Base-by-base conservation (phyloP, 768 basidiomycete species). In the Lactifluus echinatus region DNA sequence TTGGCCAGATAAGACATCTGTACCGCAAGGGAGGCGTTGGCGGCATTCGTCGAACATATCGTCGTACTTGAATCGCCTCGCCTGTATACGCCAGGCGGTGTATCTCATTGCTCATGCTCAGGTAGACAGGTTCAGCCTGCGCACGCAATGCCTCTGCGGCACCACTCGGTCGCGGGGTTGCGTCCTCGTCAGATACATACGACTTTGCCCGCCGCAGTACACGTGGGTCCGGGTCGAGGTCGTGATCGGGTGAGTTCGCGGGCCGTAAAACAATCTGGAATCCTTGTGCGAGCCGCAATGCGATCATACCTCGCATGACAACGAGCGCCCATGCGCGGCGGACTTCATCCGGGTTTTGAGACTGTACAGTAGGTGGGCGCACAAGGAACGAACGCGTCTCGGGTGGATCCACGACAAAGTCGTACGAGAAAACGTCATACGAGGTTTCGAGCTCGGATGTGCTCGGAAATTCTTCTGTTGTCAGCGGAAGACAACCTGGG, bases 71-170 rank as follows among this genome's bases (percentile, higher is more conserved):
- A 58, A 98, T 89, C 15, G 83, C 79, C 64, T 93, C 88, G n/a
- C 89, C 89, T 44, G 86, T 89, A 65, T 93, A 98, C 40, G 87
- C 85, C 59, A 99, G 84, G 24, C 87, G 78, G 70, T 98, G 95
- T 42, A 98, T 92, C 70, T 95, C 91, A 67, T 97, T 95, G 67
- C 86, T 87, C 82, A 94, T 93, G 64, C 91, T 91, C 53, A 98
- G 77, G 72, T 88, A 98, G 7, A 96, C 85, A 1, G 93, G 85
- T 50, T 87, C 82, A 37, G 70, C 70, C 39, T 84, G 79, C 0
- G 78, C 77, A 47, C 71, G 73, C 63, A 85, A 73, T 50, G 87
- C 79, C 44, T 85, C 83, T 2, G 86, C 80, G 1, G 85, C 82
- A 3, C 88, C 87, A 37, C 68, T 66, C 2, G 83, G 83, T 64